Conservation (phyloP, 306 rosid species). For the Sicyos edulis region DNA sequence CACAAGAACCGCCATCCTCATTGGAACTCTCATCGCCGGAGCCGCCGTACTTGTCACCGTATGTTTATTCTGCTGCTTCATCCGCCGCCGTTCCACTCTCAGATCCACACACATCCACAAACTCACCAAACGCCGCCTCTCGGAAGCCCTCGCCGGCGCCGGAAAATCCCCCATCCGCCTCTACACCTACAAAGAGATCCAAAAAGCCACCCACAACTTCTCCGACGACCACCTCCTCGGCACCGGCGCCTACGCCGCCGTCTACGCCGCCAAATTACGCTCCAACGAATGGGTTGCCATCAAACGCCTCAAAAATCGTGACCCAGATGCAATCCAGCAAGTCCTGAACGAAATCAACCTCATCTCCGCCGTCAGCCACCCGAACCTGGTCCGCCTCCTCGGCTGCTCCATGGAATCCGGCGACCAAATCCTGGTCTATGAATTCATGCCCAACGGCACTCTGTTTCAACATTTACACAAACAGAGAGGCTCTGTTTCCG, state of each 20-base stretch:
- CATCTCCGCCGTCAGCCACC: conserved; percentile 69
- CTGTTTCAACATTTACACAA: conserved; percentile 65
- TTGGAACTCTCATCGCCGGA: conserved; percentile 57
- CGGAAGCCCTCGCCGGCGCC: conserved; percentile 49
- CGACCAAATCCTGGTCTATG: conserved; percentile 77
- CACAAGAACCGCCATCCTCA: conserved; percentile 46
- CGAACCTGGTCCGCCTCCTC: conserved; percentile 67
- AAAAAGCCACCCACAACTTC: conserved; percentile 74
- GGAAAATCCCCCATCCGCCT: conserved; percentile 56
- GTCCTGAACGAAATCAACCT: conserved; percentile 83
- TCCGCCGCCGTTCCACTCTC: conserved; percentile 45
- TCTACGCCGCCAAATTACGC: conserved; percentile 70
- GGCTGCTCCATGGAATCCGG: conserved; percentile 81
- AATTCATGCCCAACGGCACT: conserved; percentile 92
- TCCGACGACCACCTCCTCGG: conserved; percentile 73
- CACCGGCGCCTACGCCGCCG: conserved; percentile 87
- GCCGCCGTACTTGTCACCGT: conserved; percentile 38
- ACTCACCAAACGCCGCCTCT: conserved; percentile 64
- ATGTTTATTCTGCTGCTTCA: conserved; percentile 48
- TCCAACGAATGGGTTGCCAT: conserved; percentile 71
- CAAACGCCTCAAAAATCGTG: conserved; percentile 64
- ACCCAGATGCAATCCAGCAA: conserved; percentile 62
- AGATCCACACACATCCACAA: conserved; percentile 54
- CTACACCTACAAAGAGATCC: conserved; percentile 69
- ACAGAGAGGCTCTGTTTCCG: conserved; percentile 51